A percentile compares a stretch with the other conserved stretches of the same genome.
phyloP scores from a whole-genome alignment of 306 rosid species.

The Casuarina cunninghamiana region DNA sequence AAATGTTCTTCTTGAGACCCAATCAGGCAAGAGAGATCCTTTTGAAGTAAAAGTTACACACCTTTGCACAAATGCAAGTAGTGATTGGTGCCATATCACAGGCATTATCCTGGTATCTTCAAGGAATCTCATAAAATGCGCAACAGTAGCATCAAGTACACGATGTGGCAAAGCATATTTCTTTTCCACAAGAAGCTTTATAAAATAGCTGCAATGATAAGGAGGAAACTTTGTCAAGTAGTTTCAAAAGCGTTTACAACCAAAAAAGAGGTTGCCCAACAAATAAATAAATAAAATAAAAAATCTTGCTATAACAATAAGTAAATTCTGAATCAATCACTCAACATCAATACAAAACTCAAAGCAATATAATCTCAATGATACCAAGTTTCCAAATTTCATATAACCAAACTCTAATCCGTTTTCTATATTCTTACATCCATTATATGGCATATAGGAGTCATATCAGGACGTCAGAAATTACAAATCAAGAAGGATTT shows the following conservation, averaged over 20 bases:
- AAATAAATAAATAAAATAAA: too few relatives aligned
- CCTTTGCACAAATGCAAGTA: constrained; percentile 94
- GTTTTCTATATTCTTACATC: too few relatives aligned
- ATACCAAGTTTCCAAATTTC: background rate
- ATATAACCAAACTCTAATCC: background rate
- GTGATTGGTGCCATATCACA: constrained; percentile 97
- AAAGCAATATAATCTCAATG: background rate
- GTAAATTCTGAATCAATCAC: constrained; percentile 1
- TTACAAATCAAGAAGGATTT: background rate
- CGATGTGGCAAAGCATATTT: constrained; percentile 90
- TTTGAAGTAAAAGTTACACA: constrained; percentile 24
- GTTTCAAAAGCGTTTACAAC: constrained; percentile 11
- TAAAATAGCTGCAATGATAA: constrained; percentile 72
- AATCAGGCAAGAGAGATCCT: background rate
- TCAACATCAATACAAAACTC: background rate
- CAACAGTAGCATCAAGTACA: constrained; percentile 74
- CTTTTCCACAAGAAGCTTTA: constrained; percentile 92
- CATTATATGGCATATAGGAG: background rate
- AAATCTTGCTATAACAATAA: background rate
- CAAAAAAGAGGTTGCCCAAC: background rate
- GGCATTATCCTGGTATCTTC: constrained; percentile 77
- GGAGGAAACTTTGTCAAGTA: constrained; percentile 23
- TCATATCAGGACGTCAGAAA: background rate
- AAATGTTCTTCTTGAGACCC: background rate
- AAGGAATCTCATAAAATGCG: constrained; percentile 76